A percentile compares a stretch with the other conserved stretches of the same genome.
Conservation (phyloP, 345 rosid species). For the Lumnitzera littorea region DNA sequence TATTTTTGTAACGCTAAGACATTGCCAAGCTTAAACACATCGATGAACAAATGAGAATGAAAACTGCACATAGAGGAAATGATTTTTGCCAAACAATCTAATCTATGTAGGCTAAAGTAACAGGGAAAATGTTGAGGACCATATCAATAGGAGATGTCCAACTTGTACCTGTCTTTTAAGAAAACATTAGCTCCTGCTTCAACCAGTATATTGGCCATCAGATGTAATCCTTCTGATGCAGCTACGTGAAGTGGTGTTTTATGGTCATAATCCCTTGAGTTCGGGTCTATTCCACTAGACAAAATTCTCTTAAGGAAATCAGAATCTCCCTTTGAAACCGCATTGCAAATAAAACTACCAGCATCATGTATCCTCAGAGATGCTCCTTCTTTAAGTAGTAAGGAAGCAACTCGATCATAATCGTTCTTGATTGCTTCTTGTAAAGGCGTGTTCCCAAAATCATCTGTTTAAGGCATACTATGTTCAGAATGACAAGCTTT, state of each 20-base stretch:
- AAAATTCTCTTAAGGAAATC: conserved; percentile 70
- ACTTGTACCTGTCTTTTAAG: conserved; percentile 66
- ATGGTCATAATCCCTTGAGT: conserved; percentile 79
- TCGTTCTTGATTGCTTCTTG: conserved; percentile 84
- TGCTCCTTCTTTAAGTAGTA: conserved; percentile 68
- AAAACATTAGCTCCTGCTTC: conserved; percentile 79
- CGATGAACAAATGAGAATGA: no score
- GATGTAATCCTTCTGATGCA: conserved; percentile 72
- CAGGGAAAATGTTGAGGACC: neutral
- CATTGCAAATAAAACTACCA: conserved; percentile 63
- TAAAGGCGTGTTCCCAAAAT: conserved; percentile 80
- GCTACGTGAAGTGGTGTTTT: conserved; percentile 92
- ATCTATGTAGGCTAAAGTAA: neutral
- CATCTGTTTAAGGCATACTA: conserved; percentile 34
- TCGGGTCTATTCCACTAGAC: conserved; percentile 66
- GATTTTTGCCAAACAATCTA: neutral
- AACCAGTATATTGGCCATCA: conserved; percentile 68
- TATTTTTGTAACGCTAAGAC: no score
- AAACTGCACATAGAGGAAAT: no score
- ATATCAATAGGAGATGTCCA: neutral
- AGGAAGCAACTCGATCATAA: conserved; percentile 48
- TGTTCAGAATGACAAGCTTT: neutral
- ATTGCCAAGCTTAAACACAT: no score
- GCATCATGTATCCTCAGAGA: conserved; percentile 58
- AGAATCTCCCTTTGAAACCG: conserved; percentile 64